A percentile compares a stretch with the other conserved stretches of the same genome.
Evolutionary conservation across 2,329 filamentous ascomycete genomes (phyloP).

Genomic region (Pseudogymnoascus sp.): DNA sequence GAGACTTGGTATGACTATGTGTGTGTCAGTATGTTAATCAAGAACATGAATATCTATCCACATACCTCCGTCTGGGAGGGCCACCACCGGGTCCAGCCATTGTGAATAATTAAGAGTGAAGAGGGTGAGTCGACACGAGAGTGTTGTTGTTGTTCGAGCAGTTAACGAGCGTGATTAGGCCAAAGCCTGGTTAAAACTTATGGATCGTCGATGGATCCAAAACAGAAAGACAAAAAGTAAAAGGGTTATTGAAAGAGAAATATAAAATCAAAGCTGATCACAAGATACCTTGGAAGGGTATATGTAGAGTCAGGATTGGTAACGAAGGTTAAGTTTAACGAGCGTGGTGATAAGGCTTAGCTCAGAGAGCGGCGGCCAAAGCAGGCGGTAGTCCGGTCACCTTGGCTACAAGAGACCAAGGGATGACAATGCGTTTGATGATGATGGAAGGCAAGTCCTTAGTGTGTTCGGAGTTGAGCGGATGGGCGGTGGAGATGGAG

Average conservation of each 20-base stretch:
- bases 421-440: not conserved
- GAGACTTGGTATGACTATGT: constrained; percentile 90
- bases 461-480: constrained; percentile 7
- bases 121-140: constrained; percentile 24
- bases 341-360: constrained; percentile 9
- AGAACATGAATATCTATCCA: constrained; percentile 14
- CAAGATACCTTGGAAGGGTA: not conserved
- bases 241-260: not conserved
- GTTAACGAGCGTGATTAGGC: constrained; percentile 20
- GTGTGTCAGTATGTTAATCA: constrained; percentile 17
- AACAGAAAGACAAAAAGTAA: not conserved
- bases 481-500: not conserved
- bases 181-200: constrained; percentile 9
- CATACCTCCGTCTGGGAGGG: constrained; percentile 66
- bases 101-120: constrained; percentile 31
- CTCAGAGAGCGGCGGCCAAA: not conserved
- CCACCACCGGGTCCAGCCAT: constrained; percentile 96
- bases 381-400: not conserved
- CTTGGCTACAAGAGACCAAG: not conserved
- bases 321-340: constrained; percentile 3
- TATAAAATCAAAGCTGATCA: not conserved
- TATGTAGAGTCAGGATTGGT: constrained; percentile 3
- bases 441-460: not conserved
- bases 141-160: constrained; percentile 30
- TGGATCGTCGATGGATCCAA: not conserved